phyloP scores from a whole-genome alignment of 495 filamentous ascomycete genomes.

The Polyplosphaeria fusca region DNA sequence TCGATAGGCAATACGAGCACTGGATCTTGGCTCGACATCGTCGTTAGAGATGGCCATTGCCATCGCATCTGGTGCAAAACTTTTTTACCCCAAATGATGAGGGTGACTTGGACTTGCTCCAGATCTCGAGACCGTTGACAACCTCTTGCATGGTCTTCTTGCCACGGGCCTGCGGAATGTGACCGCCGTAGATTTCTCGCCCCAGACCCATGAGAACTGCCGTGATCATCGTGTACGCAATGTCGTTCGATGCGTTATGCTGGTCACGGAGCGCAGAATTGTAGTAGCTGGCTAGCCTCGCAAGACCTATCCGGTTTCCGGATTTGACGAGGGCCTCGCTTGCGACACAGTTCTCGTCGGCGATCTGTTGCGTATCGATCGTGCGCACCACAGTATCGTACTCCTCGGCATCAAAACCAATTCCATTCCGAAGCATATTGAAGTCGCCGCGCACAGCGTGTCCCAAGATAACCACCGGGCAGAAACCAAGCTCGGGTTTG shows the following conservation, averaged over 20 bases:
- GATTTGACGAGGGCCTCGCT: too few species aligned
- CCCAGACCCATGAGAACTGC: background rate
- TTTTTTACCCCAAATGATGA: background rate
- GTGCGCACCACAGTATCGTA: slow-evolving; percentile 1
- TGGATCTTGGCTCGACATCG: too few species aligned
- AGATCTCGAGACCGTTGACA: background rate
- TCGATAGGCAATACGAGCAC: too few species aligned
- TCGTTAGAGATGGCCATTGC: too few species aligned
- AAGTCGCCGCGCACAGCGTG: slow-evolving; percentile 3
- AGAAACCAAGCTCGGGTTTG: background rate
- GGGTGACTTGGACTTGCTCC: background rate
- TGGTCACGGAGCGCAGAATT: background rate
- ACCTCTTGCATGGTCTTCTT: background rate
- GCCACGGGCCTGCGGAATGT: background rate
- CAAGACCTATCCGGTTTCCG: slow-evolving; percentile 1
- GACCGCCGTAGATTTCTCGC: background rate
- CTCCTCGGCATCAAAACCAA: background rate
- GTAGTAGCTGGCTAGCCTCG: background rate
- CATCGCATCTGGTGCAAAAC: background rate
- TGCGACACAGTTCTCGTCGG: too few species aligned
- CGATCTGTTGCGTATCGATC: slow-evolving; percentile 11
- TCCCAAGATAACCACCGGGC: slow-evolving; percentile 4
- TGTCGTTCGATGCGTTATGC: slow-evolving; percentile 10
- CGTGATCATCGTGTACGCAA: slow-evolving; percentile 1
- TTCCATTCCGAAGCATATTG: background rate